Evolutionary conservation across 768 basidiomycete species (phyloP).

Genomic region (Chalciporus piperatus): DNA sequence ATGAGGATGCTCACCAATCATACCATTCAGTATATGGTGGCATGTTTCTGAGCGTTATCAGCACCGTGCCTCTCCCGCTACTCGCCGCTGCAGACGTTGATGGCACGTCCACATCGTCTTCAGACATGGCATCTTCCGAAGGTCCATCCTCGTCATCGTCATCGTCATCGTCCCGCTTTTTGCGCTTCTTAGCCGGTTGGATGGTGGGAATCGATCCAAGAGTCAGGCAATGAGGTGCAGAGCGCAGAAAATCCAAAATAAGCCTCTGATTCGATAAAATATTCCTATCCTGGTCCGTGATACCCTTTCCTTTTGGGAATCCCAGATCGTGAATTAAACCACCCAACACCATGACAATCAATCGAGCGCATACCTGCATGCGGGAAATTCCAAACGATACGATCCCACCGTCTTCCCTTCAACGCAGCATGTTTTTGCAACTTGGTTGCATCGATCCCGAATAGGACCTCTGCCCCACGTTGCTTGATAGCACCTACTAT

Average conservation of each 20-base stretch:
- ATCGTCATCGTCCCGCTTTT: constrained; percentile 30
- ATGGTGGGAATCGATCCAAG: constrained; percentile 52
- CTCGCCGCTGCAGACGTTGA: not conserved
- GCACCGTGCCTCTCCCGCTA: constrained; percentile 60
- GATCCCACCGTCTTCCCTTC: constrained; percentile 67
- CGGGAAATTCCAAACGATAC: constrained; percentile 93
- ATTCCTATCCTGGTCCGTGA: constrained; percentile 91
- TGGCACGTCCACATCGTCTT: constrained; percentile 12
- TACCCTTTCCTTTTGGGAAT: constrained; percentile 65
- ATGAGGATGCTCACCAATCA: constrained; percentile 19
- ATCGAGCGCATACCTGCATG: constrained; percentile 71
- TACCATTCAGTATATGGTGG: constrained; percentile 87
- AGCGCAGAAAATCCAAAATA: constrained; percentile 78
- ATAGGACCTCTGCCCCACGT: constrained; percentile 68
- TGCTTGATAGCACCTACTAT: constrained; percentile 55
- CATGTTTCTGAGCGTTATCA: constrained; percentile 85
- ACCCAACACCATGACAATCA: not conserved
- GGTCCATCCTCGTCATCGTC: constrained; percentile 47
- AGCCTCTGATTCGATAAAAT: constrained; percentile 86
- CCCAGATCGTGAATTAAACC: not conserved
- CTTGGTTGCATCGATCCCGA: constrained; percentile 80
- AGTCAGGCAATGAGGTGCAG: constrained; percentile 58
- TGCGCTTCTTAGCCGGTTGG: constrained; percentile 42
- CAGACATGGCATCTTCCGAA: constrained; percentile 17
- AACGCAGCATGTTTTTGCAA: constrained; percentile 58